Evolutionary conservation across 2,329 filamentous ascomycete genomes (phyloP).

Genomic region (Aspergillus oerlinghausenensis): DNA sequence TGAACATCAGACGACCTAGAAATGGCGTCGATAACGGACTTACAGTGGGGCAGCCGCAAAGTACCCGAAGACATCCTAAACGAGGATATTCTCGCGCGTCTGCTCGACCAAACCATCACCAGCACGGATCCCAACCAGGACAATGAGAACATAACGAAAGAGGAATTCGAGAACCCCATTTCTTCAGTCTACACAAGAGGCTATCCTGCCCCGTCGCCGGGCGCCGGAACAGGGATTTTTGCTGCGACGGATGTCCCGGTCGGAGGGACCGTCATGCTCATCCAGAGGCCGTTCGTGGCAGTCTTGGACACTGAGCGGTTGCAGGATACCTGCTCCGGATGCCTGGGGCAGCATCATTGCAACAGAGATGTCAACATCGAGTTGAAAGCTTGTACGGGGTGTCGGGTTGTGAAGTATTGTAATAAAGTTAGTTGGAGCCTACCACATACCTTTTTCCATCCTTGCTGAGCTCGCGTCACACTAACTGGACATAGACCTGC

Average conservation of each 20-base stretch:
- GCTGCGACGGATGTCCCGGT: conserved; percentile 44
- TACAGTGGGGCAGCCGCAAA: neutral
- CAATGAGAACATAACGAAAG: neutral
- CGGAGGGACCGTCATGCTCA: conserved; percentile 47
- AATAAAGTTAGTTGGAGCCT: conserved; percentile 46
- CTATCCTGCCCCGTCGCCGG: conserved; percentile 17
- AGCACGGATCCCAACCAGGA: neutral
- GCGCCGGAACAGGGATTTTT: conserved; percentile 53
- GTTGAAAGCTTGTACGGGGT: conserved; percentile 55
- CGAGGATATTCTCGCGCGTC: neutral
- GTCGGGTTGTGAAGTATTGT: conserved; percentile 57
- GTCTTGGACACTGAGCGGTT: conserved; percentile 52
- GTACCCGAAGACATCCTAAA: neutral
- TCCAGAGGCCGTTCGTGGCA: conserved; percentile 50
- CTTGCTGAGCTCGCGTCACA: neutral
- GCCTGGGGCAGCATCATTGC: conserved; percentile 42
- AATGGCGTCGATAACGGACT: conserved; percentile 13
- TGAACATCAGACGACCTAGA: neutral
- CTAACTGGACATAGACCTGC: conserved; percentile 43
- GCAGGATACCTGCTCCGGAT: conserved; percentile 54
- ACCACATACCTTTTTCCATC: neutral
- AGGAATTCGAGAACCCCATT: neutral
- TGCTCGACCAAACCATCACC: neutral
- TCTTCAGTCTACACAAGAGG: conserved; percentile 22
- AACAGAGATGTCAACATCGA: conserved; percentile 13